Evolutionary conservation across 2,329 filamentous ascomycete genomes (phyloP).

Genomic region (Aspergillus caelatus): DNA sequence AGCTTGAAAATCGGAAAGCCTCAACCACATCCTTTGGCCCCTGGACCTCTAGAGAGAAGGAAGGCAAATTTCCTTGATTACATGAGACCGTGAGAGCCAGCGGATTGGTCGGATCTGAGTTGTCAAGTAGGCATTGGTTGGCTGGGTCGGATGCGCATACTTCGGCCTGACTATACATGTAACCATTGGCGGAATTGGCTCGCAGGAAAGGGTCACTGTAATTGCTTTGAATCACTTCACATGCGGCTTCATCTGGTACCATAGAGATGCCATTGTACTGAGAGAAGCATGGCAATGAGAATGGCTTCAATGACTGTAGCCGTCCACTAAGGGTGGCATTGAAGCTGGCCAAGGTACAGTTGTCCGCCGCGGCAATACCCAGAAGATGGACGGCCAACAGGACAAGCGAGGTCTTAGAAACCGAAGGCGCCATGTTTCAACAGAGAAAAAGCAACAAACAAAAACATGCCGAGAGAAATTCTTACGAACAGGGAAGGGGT

Average conservation of each 20-base stretch:
- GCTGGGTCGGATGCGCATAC: constrained; percentile 22
- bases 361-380: background rate
- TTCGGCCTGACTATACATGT: constrained; percentile 26
- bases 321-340: constrained; percentile 13
- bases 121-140: constrained; percentile 22
- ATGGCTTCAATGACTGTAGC: constrained; percentile 11
- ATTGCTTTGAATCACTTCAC: constrained; percentile 10
- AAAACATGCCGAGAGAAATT: background rate
- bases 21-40: constrained; percentile 10
- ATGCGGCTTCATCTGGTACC: constrained; percentile 8
- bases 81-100: constrained; percentile 7
- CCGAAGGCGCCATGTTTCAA: constrained; percentile 2
- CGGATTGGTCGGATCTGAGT: constrained; percentile 16
- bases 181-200: constrained; percentile 22
- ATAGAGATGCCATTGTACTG: constrained; percentile 12
- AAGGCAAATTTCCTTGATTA: constrained; percentile 17
- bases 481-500: background rate
- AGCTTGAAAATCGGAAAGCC: constrained; percentile 14
- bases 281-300: constrained; percentile 18
- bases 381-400: constrained; percentile 7
- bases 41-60: constrained; percentile 13
- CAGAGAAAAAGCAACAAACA: background rate
- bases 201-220: constrained; percentile 20
- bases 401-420: constrained; percentile 3
- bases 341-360: constrained; percentile 8